phyloP scores from a whole-genome alignment of 1,284 basidiomycete species.

The Flammula alnicola region DNA sequence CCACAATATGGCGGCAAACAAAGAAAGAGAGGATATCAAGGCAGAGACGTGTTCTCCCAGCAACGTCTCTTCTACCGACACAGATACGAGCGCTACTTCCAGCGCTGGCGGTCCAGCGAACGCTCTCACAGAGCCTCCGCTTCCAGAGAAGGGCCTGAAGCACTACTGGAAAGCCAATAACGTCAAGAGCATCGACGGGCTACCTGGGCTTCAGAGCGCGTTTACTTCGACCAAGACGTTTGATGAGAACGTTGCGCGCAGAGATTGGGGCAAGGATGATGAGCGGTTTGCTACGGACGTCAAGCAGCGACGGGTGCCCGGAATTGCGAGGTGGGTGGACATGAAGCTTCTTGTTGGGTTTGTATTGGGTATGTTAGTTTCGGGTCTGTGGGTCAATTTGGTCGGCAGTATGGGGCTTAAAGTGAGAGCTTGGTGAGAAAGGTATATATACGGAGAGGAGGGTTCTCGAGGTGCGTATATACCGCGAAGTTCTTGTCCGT shows the following conservation, averaged over 20 bases:
- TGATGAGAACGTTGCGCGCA: constrained; percentile 6
- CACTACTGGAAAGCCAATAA: constrained; percentile 52
- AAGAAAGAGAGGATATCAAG: constrained; percentile 33
- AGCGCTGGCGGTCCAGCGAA: constrained; percentile 15
- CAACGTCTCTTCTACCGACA: no score
- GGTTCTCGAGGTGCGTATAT: background rate
- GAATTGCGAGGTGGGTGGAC: constrained; percentile 8
- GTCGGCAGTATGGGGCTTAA: background rate
- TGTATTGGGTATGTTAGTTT: constrained; percentile 8
- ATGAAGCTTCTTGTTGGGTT: constrained; percentile 14
- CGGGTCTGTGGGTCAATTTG: constrained; percentile 8
- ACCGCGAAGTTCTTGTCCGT: no score
- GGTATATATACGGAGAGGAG: background rate
- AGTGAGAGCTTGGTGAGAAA: constrained; percentile 1
- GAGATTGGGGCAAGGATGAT: constrained; percentile 19
- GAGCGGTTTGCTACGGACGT: constrained; percentile 3
- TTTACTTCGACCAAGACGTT: constrained; percentile 27
- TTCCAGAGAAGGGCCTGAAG: constrained; percentile 41
- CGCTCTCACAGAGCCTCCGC: constrained; percentile 4
- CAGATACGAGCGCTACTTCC: constrained; percentile 25
- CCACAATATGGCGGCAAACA: constrained; percentile 29
- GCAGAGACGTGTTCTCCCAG: constrained; percentile 10
- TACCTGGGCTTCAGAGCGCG: constrained; percentile 41
- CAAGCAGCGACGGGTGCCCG: background rate
- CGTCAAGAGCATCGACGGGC: constrained; percentile 53